A percentile compares a stretch with the other conserved stretches of the same genome.
phyloP scores from a whole-genome alignment of 73 alveolate genomes.

The Paramecium biaurelia region DNA sequence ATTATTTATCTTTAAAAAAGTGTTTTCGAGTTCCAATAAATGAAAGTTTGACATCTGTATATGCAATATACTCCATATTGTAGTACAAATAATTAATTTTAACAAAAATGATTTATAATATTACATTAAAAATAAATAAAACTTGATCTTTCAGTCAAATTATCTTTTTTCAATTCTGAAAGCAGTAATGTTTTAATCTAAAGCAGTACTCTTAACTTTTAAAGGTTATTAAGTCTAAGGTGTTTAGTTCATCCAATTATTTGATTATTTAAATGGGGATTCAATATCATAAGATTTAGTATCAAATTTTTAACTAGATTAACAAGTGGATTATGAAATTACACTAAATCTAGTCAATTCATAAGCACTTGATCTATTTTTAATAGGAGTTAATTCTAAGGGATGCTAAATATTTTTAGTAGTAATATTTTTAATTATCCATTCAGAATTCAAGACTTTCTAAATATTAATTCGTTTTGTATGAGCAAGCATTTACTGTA shows the following conservation, averaged over 20 bases:
- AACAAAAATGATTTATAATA: background rate
- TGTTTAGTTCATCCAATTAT: background rate
- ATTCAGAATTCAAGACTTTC: background rate
- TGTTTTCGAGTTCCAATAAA: constrained; percentile 37
- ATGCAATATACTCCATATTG: constrained; percentile 5
- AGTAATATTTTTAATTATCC: background rate
- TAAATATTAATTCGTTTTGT: background rate
- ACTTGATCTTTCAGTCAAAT: background rate
- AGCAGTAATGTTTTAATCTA: background rate
- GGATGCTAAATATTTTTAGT: background rate
- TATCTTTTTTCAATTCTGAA: constrained; percentile 16
- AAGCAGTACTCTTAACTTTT: background rate
- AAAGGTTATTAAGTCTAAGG: background rate
- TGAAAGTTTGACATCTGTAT: background rate
- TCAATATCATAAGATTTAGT: constrained; percentile 14
- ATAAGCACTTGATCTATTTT: constrained; percentile 13
- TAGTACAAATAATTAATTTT: background rate
- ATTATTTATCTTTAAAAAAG: background rate
- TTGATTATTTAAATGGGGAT: background rate
- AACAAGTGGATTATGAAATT: background rate
- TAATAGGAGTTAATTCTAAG: constrained; percentile 5
- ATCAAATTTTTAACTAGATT: background rate
- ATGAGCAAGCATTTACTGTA: constrained; percentile 26
- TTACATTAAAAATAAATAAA: background rate
- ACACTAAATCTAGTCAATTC: background rate